These are phyloP conservation scores for Metschnikowia chrysomelidarum DNA, from an alignment of 805 yeast species.

Conservation along the genomic window DNA sequence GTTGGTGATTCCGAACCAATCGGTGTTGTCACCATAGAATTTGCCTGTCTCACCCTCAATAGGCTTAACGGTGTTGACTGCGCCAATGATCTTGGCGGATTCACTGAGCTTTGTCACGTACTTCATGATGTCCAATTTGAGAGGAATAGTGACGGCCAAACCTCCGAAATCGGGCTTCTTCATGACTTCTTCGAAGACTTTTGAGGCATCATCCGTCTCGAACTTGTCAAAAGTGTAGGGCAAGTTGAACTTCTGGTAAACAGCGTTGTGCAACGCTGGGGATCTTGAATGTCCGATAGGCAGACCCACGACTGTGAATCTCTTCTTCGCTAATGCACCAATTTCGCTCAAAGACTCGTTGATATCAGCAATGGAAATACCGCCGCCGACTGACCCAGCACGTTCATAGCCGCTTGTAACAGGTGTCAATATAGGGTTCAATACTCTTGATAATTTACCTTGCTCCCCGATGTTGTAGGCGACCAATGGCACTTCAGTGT, in stretches of 20 bases:
- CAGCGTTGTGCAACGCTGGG: slow-evolving; percentile 81
- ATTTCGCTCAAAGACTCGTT: slow-evolving; percentile 53
- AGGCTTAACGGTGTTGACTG: slow-evolving; percentile 84
- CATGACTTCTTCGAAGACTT: slow-evolving; percentile 53
- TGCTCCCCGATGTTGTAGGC: slow-evolving; percentile 76
- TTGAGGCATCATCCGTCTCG: slow-evolving; percentile 63
- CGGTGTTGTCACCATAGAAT: slow-evolving; percentile 86
- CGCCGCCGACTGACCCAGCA: slow-evolving; percentile 77
- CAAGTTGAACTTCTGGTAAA: slow-evolving; percentile 69
- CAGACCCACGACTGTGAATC: slow-evolving; percentile 72
- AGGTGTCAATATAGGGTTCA: slow-evolving; percentile 78
- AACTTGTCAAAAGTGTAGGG: slow-evolving; percentile 68
- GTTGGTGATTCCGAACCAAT: slow-evolving; percentile 84
- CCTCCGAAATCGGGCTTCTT: slow-evolving; percentile 71
- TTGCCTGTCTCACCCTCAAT: slow-evolving; percentile 33
- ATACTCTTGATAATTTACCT: slow-evolving; percentile 78
- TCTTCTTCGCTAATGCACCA: slow-evolving; percentile 60
- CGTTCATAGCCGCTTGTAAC: slow-evolving; percentile 73
- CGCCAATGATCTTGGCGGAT: slow-evolving; percentile 85
- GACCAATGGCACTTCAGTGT: slow-evolving; percentile 62
- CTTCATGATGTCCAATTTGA: slow-evolving; percentile 77
- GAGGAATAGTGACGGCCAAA: slow-evolving; percentile 92
- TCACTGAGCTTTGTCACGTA: slow-evolving; percentile 63
- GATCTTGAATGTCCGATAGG: slow-evolving; percentile 89
- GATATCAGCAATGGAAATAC: slow-evolving; percentile 63